A percentile compares a stretch with the other conserved stretches of the same genome.
Conservation (phyloP, 129 eudicot genomes). For the Flaveria robusta region DNA sequence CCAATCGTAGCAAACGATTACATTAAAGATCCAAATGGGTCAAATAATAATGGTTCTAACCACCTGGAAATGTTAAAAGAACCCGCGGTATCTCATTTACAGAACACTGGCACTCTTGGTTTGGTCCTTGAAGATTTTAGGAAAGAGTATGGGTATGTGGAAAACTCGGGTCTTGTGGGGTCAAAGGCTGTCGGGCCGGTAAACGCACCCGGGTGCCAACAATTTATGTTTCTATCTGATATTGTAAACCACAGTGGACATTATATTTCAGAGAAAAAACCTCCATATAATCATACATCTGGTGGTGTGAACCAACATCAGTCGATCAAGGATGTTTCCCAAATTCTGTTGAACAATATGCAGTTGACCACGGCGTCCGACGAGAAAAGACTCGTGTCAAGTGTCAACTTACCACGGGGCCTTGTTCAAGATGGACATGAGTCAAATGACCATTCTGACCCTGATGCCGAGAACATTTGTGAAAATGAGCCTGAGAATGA, state of each 20-base stretch:
- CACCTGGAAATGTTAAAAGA: constrained; percentile 9
- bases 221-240: constrained; percentile 48
- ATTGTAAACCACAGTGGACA: constrained; percentile 54
- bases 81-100: constrained; percentile 5
- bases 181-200: constrained; percentile 33
- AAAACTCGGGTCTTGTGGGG: constrained; percentile 3
- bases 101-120: not conserved
- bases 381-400: constrained; percentile 54
- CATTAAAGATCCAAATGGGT: constrained; percentile 27
- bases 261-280: constrained; percentile 43
- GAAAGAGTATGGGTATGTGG: not conserved
- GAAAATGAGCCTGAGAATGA: not conserved
- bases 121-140: constrained; percentile 7
- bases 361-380: constrained; percentile 41
- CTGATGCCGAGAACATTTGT: constrained; percentile 1
- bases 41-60: constrained; percentile 19
- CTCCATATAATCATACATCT: constrained; percentile 18
- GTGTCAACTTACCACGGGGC: constrained; percentile 57
- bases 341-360: constrained; percentile 45
- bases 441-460: constrained; percentile 10
- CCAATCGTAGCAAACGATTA: constrained; percentile 46
- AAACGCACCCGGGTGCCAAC: constrained; percentile 36
- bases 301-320: constrained; percentile 33
- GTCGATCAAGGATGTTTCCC: constrained; percentile 45
- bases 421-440: constrained; percentile 36